phyloP scores from a whole-genome alignment of 257 asterid species.

The Plantago major region DNA sequence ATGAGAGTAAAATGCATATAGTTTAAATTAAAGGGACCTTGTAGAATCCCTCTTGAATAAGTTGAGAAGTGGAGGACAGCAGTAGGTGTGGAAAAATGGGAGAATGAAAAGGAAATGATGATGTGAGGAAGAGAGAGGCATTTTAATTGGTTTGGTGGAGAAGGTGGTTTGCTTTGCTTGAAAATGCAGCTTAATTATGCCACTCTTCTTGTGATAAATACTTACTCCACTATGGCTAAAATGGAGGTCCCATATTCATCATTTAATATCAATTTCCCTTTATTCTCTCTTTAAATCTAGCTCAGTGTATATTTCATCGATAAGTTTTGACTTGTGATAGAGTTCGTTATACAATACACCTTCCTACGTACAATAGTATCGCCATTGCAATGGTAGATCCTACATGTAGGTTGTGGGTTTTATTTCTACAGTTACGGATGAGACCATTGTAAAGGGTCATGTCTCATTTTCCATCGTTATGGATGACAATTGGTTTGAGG shows the following conservation, averaged over 20 bases:
- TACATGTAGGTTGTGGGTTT: too few relatives aligned
- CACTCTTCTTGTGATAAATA: constrained; percentile 32
- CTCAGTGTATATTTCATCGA: too few relatives aligned
- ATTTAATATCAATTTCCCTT: too few relatives aligned
- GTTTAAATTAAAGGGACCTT: constrained; percentile 8
- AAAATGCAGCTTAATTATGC: constrained; percentile 40
- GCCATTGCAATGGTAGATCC: too few relatives aligned
- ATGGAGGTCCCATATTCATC: constrained; percentile 37
- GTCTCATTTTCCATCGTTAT: too few relatives aligned
- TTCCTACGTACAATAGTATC: too few relatives aligned
- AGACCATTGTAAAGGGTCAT: too few relatives aligned
- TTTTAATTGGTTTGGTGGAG: constrained; percentile 30
- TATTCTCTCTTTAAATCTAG: too few relatives aligned
- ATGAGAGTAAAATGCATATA: not conserved
- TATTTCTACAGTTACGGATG: too few relatives aligned
- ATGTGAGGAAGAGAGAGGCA: constrained; percentile 12
- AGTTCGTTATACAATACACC: too few relatives aligned
- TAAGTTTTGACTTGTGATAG: too few relatives aligned
- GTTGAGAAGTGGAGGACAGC: constrained; percentile 22
- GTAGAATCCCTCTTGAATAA: not conserved
- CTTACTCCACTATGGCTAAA: constrained; percentile 38
- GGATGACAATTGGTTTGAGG: too few relatives aligned
- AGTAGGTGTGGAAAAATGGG: constrained; percentile 40
- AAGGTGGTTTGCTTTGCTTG: constrained; percentile 53
- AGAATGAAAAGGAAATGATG: constrained; percentile 27